phyloP scores from a whole-genome alignment of 805 yeast species.

The Saccharomyces eubayanus region DNA sequence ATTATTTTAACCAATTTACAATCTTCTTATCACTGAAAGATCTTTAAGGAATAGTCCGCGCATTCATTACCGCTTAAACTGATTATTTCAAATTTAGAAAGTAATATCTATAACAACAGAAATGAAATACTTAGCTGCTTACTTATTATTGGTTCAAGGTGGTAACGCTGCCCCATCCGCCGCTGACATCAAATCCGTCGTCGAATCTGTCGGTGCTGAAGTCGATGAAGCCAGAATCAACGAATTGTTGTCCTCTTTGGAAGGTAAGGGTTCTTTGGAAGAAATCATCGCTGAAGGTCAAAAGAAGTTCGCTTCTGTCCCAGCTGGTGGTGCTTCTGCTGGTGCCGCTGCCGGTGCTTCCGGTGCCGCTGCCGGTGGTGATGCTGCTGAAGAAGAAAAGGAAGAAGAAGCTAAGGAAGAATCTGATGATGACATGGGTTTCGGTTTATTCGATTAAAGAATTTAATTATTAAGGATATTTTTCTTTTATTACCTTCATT shows the following conservation, averaged over 20 bases:
- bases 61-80: constrained; percentile 29
- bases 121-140: constrained; percentile 91
- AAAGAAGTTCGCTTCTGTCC: constrained; percentile 72
- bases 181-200: constrained; percentile 61
- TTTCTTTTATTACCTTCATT: constrained; percentile 1
- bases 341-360: constrained; percentile 3
- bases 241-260: constrained; percentile 62
- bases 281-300: constrained; percentile 76
- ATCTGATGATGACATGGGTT: constrained; percentile 78
- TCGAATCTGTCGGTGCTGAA: constrained; percentile 72
- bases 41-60: constrained; percentile 34
- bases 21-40: not conserved
- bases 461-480: constrained; percentile 29
- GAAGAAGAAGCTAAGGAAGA: constrained; percentile 52
- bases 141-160: constrained; percentile 81
- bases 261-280: constrained; percentile 60
- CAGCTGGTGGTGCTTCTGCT: constrained; percentile 67
- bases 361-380: constrained; percentile 4
- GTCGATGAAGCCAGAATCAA: constrained; percentile 71
- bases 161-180: constrained; percentile 79
- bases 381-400: constrained; percentile 47
- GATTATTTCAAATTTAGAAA: constrained; percentile 27
- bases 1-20: not conserved
- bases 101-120: constrained; percentile 4
- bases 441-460: constrained; percentile 76